Percentiles rank a stretch among this genome's conserved stretches.
These are phyloP conservation scores for Colletotrichum orchidophilum DNA, from an alignment of 2,329 filamentous ascomycete genomes.

Conservation along the genomic window DNA sequence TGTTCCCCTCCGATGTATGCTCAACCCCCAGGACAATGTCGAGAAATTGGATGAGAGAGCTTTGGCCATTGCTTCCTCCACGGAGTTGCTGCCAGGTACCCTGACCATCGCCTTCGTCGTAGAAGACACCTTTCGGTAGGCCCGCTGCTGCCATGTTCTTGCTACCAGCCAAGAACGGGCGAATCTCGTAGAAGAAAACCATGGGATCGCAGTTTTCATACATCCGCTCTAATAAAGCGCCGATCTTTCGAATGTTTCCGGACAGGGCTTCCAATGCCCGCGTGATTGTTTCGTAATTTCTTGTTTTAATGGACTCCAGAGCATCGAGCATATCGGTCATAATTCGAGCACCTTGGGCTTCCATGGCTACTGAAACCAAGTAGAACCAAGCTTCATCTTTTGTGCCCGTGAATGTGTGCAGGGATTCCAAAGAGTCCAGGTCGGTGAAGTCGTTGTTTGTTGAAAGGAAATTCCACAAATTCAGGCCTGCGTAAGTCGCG, in stretches of 20 bases:
- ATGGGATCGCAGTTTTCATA: constrained; percentile 88
- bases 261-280: constrained; percentile 72
- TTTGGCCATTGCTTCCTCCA: constrained; percentile 95
- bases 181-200: constrained; percentile 88
- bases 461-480: constrained; percentile 89
- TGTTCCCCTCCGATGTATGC: constrained; percentile 62
- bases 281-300: constrained; percentile 69
- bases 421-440: constrained; percentile 74
- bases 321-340: constrained; percentile 83
- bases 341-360: constrained; percentile 79
- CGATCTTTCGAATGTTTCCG: constrained; percentile 74
- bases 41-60: constrained; percentile 91
- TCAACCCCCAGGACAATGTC: constrained; percentile 87
- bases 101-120: constrained; percentile 76
- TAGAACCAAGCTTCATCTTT: constrained; percentile 96
- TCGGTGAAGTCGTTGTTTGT: constrained; percentile 63
- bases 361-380: constrained; percentile 88
- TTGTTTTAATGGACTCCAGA: constrained; percentile 71
- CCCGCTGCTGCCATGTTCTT: constrained; percentile 92
- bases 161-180: constrained; percentile 88
- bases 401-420: constrained; percentile 89
- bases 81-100: constrained; percentile 79
- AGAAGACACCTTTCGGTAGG: constrained; percentile 83
- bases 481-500: constrained; percentile 88
- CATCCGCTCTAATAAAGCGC: constrained; percentile 79